phyloP scores from a whole-genome alignment of 1,284 basidiomycete genomes.

The Golubevia pallescens region DNA sequence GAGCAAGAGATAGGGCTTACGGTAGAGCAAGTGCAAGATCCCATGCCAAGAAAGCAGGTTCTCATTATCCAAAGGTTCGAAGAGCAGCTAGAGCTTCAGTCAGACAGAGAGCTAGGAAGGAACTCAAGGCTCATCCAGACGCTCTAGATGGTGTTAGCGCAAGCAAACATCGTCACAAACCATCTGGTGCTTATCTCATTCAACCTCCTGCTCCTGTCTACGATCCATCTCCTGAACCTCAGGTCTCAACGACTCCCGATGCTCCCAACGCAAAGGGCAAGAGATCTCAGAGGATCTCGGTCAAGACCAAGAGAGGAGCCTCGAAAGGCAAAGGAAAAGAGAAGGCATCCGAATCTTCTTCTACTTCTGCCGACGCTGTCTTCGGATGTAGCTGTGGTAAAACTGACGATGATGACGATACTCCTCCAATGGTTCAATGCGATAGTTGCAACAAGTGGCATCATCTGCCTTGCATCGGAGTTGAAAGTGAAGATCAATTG shows the following conservation, averaged over 20 bases:
- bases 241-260: neutral
- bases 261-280: neutral
- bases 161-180: neutral
- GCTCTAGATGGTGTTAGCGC: neutral
- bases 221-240: neutral
- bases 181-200: neutral
- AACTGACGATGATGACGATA: neutral
- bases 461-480: constrained; percentile 58
- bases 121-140: neutral
- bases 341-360: neutral
- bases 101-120: neutral
- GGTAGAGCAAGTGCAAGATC: neutral
- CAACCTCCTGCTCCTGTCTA: neutral
- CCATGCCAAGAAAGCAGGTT: neutral
- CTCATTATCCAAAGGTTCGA: neutral
- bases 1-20: neutral
- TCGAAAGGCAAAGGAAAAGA: neutral
- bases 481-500: constrained; percentile 46
- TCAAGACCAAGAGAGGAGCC: neutral
- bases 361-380: neutral
- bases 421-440: constrained; percentile 57
- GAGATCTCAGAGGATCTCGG: neutral
- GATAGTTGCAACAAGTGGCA: constrained; percentile 59
- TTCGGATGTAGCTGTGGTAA: neutral
- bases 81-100: neutral